Evolutionary conservation across 202 grass and related monocot genomes (phyloP), one percentile per base, ranked within the genome.

Genomic region (Saccharum hybrid): DNA sequence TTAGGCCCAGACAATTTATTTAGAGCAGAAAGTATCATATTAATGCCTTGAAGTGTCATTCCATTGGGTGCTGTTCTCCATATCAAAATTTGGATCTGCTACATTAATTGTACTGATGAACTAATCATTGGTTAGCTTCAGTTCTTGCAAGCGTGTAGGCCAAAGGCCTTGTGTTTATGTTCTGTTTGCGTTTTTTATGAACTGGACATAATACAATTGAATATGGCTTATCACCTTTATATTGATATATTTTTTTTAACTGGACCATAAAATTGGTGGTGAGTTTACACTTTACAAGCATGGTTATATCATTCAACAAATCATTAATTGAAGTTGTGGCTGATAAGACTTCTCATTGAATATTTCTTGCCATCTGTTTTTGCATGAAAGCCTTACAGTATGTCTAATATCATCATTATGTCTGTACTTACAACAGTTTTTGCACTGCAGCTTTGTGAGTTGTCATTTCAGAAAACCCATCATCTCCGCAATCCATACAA

Each of bases 401-500:
- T 57, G 36, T 72, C 14, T 63, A 61, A 14, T 80, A 34, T 79
- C 66, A 71, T 78, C 23, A 18, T 57, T 37, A 70, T 68, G 36
- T 37, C 11, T 68, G 12, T 88, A 79, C 75, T 85, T 60, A 71
- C 83, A 73, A 82, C 61, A 59, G 34, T 68, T 81, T 85, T 82
- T 82, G 77, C 61, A 4, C 63, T 90, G 87, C 93, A 99, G 96
- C 91, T 99, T 72, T 96, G 96, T 83, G 96, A 99, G 81, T 74
- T 99, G 75, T 99, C 93, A 42, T 99, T 99, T 85, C 94, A 96
- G 78, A 99, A 99, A 89, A 99, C 93, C 38, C 91, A 94, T 87
- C 93, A 99, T 84, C 88, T 99, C 63, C 90, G 91, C 76, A 99
- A 99, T 82, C 93, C 96, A 80, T 99, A 96, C 90, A 99, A 99